Conservation (phyloP, 2,329 filamentous ascomycete species). For the Fusarium musae region DNA sequence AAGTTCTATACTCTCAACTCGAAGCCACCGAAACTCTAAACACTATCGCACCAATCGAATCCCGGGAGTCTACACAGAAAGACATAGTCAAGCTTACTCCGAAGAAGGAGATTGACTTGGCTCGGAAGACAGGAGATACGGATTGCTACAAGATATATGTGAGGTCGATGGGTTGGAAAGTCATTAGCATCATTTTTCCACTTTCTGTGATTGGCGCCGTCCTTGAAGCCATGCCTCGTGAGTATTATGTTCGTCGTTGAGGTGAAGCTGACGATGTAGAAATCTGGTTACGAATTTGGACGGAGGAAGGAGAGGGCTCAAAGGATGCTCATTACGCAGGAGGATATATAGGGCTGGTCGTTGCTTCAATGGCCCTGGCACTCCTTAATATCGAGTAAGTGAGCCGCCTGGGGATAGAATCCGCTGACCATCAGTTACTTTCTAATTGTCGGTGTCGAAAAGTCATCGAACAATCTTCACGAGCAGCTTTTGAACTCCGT, state of each 20-base stretch:
- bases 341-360: constrained; percentile 39
- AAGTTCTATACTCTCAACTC: constrained; percentile 37
- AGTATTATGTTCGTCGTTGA: neutral
- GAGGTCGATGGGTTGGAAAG: constrained; percentile 39
- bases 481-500: constrained; percentile 38
- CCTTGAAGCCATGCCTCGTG: constrained; percentile 41
- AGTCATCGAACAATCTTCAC: constrained; percentile 40
- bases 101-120: constrained; percentile 36
- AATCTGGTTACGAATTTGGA: constrained; percentile 45
- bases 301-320: constrained; percentile 35
- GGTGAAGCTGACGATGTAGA: constrained; percentile 19
- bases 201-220: constrained; percentile 19
- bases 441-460: constrained; percentile 37
- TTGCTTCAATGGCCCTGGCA: constrained; percentile 27
- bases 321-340: constrained; percentile 36
- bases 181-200: constrained; percentile 30
- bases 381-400: constrained; percentile 24
- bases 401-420: fast-evolving
- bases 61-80: neutral
- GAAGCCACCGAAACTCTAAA: constrained; percentile 3
- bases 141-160: constrained; percentile 47
- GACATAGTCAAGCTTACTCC: neutral
- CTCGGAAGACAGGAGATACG: constrained; percentile 45
- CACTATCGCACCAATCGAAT: neutral
- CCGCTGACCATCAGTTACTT: constrained; percentile 35